Base-by-base conservation (phyloP, 805 yeast genomes). In the Ogataea methylovora region DNA sequence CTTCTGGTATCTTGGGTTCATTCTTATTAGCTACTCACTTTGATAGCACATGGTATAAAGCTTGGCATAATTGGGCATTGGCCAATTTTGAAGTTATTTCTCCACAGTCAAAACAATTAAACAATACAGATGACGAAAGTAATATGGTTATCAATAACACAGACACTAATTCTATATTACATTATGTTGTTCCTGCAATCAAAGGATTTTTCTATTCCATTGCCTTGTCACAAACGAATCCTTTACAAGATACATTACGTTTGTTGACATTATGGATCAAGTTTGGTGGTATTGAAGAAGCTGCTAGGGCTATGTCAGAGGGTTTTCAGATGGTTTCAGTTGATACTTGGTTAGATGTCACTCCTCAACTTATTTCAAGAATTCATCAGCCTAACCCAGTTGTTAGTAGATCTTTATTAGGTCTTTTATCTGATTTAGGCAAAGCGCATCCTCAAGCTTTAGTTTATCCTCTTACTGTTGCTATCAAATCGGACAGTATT, bases 61-160 rank as follows among this genome's bases (percentile, higher is more conserved):
- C 97, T 13, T 94, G 98, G 98, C 99, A 92, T 55, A 90, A 87
- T 52, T 92, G 99, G 99, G 98, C 98, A 0, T 66, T 94, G 51
- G 97, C 97, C 1, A 92, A 94, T 57, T 92, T 88, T 54, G 97
- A 92, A 53, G 97, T 90, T 1, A 82, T 90, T 15, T 82, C 95
- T 0, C 66, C 81, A 19, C 58, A 58, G 29, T 45, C 63, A 0
- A 55, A 50, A 20, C 47, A 48, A 35, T 16, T 47, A 16, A 36
- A 40, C 21, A 26, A 13, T 4, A 20, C 12, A 17, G 33, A 19
- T 9, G 27, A n/a, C 5, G 4, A 19, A 8, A 45, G 38, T 20
- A 37, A 24, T 11, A 26, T 33, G 4, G 42, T 39, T 8, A 34
- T 33, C 7, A 32, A 30, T 8, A 37, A 36, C 16, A 29, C 34